A percentile compares a stretch with the other conserved stretches of the same genome.
Evolutionary conservation across 1,284 basidiomycete genomes (phyloP).

Genomic region (Microbotryum silenes-acaulis): DNA sequence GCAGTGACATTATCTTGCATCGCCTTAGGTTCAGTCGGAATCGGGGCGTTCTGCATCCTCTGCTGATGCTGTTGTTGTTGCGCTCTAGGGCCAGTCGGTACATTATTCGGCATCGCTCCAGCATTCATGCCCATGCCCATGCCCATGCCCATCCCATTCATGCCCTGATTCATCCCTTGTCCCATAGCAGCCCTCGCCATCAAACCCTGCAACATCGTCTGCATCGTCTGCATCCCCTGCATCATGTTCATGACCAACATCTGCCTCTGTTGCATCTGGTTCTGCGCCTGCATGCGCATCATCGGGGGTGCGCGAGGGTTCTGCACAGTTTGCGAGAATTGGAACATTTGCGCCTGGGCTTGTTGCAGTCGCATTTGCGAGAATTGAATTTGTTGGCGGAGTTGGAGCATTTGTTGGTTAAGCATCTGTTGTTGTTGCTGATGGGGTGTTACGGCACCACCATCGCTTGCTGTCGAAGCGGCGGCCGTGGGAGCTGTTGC

Average conservation of each 20-base stretch:
- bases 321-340: constrained; percentile 25
- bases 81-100: not conserved
- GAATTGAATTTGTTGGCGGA: constrained; percentile 11
- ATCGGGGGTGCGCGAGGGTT: constrained; percentile 33
- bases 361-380: constrained; percentile 44
- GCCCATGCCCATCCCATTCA: constrained; percentile 7
- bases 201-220: constrained; percentile 8
- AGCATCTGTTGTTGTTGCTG: constrained; percentile 1
- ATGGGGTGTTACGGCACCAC: not conserved
- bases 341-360: constrained; percentile 27
- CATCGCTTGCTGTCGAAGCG: constrained; percentile 6
- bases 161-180: too few species aligned
- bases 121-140: constrained; percentile 7
- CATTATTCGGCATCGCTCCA: constrained; percentile 1
- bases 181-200: too few species aligned
- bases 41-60: not conserved
- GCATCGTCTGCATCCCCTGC: constrained; percentile 4
- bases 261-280: constrained; percentile 37
- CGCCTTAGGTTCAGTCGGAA: not conserved
- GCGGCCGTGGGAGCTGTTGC: constrained; percentile 18
- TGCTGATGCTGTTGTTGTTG: not conserved
- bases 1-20: not conserved
- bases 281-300: constrained; percentile 50
- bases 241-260: constrained; percentile 22
- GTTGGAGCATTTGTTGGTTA: constrained; percentile 6